Evolutionary conservation across 208 protist species (phyloP).

Genomic region (Phytomonas serpens): DNA sequence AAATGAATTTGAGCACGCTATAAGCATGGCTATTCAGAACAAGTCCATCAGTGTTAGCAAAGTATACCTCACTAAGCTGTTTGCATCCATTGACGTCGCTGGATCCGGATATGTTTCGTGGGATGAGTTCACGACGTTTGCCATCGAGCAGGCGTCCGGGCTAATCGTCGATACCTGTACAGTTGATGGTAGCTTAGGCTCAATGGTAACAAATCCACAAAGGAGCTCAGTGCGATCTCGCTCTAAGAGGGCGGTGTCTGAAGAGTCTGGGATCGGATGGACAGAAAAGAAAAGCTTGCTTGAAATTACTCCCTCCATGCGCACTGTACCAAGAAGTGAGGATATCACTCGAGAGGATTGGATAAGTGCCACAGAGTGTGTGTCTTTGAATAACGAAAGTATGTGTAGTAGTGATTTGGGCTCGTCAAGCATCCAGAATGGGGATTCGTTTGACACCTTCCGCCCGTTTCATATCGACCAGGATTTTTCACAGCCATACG

Average conservation of each 20-base stretch:
- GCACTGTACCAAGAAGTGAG: neutral
- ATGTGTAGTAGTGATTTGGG: neutral
- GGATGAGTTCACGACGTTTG: slow-evolving; percentile 43
- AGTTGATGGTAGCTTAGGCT: neutral
- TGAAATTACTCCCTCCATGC: neutral
- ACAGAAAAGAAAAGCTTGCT: neutral
- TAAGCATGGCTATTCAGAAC: slow-evolving; percentile 11
- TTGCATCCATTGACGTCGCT: slow-evolving; percentile 30
- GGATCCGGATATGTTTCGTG: slow-evolving; percentile 35
- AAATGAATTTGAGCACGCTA: slow-evolving; percentile 18
- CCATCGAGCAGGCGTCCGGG: slow-evolving; percentile 25
- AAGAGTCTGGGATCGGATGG: neutral
- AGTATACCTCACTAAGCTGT: slow-evolving; percentile 24
- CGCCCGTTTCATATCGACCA: slow-evolving; percentile 28
- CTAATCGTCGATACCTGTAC: neutral
- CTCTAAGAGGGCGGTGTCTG: neutral
- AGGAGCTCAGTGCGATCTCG: neutral
- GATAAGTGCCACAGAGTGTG: neutral
- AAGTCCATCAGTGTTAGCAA: slow-evolving; percentile 12
- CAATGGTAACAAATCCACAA: neutral
- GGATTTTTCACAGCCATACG: slow-evolving; percentile 14
- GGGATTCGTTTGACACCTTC: slow-evolving; percentile 18
- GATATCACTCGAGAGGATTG: neutral
- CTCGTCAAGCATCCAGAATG: neutral
- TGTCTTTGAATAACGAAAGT: neutral